Base-by-base conservation (phyloP, 495 filamentous ascomycete species). In the Penicillium desertorum region DNA sequence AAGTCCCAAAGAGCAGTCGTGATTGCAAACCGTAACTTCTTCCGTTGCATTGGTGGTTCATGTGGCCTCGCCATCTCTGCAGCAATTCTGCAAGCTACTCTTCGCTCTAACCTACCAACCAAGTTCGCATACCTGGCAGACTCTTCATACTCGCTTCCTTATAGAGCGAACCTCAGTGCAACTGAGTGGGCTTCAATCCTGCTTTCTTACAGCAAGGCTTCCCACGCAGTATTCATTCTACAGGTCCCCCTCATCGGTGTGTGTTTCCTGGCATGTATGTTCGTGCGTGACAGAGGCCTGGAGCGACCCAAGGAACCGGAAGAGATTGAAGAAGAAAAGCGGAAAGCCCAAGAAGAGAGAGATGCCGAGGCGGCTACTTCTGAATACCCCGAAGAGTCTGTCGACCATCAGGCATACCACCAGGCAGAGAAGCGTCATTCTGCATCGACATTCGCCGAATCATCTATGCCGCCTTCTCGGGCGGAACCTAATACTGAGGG, bases 11-110 rank as follows among this genome's bases (percentile, higher is more conserved):
- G 84, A 44, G 85, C 85, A 0, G 79, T 87, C 2, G 77, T 83
- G 8, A 86, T 84, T 25, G 80, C 79, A 11, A 76, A 83, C 54
- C 79, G 85, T 6, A 88, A 88, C 60, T 86, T 87, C 66, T 77
- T 87, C 62, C 79, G 85, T 19, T 80, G 79, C 30, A 69, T 85
- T 10, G 85, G 85, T 9, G 84, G 83, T 14, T 76, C 83, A 8
- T 76, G 79, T 37, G 85, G 85, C 1, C 76, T 88, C 3, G 82
- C 83, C 0, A 66, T 85, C n/a, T 83, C 81, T 0, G 81, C 83
- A 4, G 81, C 83, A 4, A 64, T 86, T 1, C 66, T 87, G 32
- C 77, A 82, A 39, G 78, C 75, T 23, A 74, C 75, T 2, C 67
- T 88, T 27, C 71, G 71, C 17, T 71, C 72, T 6, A 68, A 77